Evolutionary conservation across 202 grass and related monocot species (phyloP).

Genomic region (Brachypodium distachyon): DNA sequence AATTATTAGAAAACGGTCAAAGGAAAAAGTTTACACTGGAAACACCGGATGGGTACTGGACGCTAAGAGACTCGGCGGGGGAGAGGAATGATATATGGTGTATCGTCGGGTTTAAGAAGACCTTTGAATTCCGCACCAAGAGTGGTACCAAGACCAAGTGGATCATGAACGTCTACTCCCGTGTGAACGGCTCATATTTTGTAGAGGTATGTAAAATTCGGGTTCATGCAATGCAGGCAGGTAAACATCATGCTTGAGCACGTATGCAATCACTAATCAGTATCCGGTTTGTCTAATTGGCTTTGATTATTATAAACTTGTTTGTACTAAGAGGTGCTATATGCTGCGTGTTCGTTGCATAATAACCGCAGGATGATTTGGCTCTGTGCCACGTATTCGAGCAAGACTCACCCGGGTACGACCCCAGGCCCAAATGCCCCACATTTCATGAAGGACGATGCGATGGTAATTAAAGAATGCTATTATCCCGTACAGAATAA

Average conservation of each 20-base stretch:
- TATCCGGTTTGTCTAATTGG: neutral
- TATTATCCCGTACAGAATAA: neutral
- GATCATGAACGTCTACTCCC: neutral
- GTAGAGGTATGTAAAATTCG: neutral
- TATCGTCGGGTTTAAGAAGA: fast-evolving
- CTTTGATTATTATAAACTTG: neutral
- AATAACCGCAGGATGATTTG: neutral
- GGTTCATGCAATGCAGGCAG: too few species aligned
- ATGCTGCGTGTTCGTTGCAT: neutral
- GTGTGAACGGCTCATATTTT: fast-evolving
- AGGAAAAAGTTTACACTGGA: too few species aligned
- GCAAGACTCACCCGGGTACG: neutral
- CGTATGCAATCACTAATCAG: neutral
- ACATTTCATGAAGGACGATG: neutral
- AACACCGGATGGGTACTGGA: neutral
- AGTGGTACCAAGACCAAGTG: neutral
- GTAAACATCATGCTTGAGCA: neutral
- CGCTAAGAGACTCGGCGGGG: fast-evolving
- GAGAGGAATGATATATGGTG: too few species aligned
- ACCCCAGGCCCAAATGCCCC: neutral
- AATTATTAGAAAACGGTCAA: too few species aligned
- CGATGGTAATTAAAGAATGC: neutral
- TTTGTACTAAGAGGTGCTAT: neutral
- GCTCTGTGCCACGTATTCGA: neutral
- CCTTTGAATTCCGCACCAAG: neutral